Percentiles rank a stretch among this genome's conserved stretches.
These are phyloP conservation scores for Ustulina deusta DNA, from an alignment of 2,329 filamentous ascomycete genomes.

Conservation along the genomic window DNA sequence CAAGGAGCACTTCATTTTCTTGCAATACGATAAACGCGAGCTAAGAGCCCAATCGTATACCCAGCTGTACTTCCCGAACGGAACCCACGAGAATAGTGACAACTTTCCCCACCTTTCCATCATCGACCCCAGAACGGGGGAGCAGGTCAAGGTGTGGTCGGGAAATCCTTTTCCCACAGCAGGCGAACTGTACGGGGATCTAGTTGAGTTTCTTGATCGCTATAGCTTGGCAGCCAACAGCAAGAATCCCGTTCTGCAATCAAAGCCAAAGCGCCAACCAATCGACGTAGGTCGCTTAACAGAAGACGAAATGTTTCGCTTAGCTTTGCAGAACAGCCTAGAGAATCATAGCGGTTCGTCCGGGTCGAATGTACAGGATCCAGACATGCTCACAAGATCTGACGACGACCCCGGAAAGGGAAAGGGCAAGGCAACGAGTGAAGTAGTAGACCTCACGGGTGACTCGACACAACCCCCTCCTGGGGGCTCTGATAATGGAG, in stretches of 20 bases:
- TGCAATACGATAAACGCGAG: slow-evolving; percentile 93
- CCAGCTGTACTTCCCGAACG: slow-evolving; percentile 85
- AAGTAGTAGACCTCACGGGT: slow-evolving; percentile 39
- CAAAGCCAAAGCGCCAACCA: slow-evolving; percentile 77
- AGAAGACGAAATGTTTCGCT: slow-evolving; percentile 96
- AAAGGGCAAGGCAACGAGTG: slow-evolving; percentile 60
- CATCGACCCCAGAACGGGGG: slow-evolving; percentile 92
- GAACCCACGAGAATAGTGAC: slow-evolving; percentile 80
- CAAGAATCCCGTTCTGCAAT: slow-evolving; percentile 90
- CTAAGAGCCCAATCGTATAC: slow-evolving; percentile 82
- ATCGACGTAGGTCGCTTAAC: slow-evolving; percentile 89
- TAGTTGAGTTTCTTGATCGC: slow-evolving; percentile 96
- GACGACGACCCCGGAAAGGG: slow-evolving; percentile 64
- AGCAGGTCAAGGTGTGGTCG: slow-evolving; percentile 97
- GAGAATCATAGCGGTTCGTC: slow-evolving; percentile 63
- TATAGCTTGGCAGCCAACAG: slow-evolving; percentile 90
- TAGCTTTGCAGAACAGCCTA: slow-evolving; percentile 91
- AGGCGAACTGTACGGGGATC: slow-evolving; percentile 86
- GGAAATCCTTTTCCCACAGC: slow-evolving; percentile 82
- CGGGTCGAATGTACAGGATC: slow-evolving; percentile 75
- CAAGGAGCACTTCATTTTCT: slow-evolving; percentile 92
- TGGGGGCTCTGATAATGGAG: slow-evolving; percentile 28
- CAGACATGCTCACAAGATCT: slow-evolving; percentile 86
- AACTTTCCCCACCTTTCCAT: slow-evolving; percentile 97
- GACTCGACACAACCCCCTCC: slow-evolving; percentile 38